These are phyloP conservation scores for Aspergillus hiratsukae DNA, from an alignment of 2,329 filamentous ascomycete species.

Conservation along the genomic window DNA sequence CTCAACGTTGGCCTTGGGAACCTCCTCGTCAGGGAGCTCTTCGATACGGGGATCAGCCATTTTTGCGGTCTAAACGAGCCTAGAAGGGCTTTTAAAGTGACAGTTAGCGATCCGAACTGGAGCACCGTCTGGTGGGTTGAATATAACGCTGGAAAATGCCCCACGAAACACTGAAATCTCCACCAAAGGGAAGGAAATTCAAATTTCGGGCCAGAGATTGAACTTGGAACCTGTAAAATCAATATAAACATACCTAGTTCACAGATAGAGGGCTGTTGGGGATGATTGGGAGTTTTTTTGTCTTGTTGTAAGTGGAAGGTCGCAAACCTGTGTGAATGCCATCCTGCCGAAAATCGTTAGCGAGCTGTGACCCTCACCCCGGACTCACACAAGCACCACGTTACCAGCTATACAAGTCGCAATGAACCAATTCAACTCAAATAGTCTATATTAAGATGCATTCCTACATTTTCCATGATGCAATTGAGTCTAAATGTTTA, in stretches of 20 bases:
- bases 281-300: constrained; percentile 35
- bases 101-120: constrained; percentile 17
- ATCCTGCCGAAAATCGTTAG: constrained; percentile 43
- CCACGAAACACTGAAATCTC: constrained; percentile 18
- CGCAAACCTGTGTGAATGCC: constrained; percentile 37
- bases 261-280: constrained; percentile 32
- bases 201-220: constrained; percentile 17
- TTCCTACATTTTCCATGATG: neutral
- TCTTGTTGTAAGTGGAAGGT: constrained; percentile 32
- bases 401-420: constrained; percentile 7
- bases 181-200: constrained; percentile 19
- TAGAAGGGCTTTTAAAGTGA: constrained; percentile 13
- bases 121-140: constrained; percentile 10
- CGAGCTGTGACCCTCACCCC: constrained; percentile 34
- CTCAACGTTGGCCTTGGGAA: constrained; percentile 79
- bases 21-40: constrained; percentile 86
- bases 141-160: constrained; percentile 13
- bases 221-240: constrained; percentile 16
- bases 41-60: constrained; percentile 99
- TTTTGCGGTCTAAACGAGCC: constrained; percentile 39
- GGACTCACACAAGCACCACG: constrained; percentile 30
- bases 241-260: constrained; percentile 32
- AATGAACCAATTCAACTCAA: constrained; percentile 3
- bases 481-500: neutral
- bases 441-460: neutral